Conservation (phyloP, 2,329 filamentous ascomycete genomes). For the Bipolaris victoriae region DNA sequence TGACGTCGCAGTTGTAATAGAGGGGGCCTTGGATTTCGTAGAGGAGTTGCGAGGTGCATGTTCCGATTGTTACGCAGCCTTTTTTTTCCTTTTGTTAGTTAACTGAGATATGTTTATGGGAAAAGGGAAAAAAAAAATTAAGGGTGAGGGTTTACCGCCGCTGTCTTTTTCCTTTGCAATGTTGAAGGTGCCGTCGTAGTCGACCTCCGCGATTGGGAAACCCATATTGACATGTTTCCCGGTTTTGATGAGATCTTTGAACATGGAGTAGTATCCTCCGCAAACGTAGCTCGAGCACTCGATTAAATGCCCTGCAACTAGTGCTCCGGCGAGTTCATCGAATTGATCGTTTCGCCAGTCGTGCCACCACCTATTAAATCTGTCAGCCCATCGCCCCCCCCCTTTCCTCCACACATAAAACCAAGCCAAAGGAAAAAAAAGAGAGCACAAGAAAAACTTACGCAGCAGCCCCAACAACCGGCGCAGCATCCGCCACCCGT, state of each 20-base stretch:
- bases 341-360: slow-evolving; percentile 53
- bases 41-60: slow-evolving; percentile 59
- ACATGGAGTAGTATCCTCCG: slow-evolving; percentile 47
- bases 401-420: too few relatives aligned
- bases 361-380: slow-evolving; percentile 57
- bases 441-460: slow-evolving; percentile 25
- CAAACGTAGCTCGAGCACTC: slow-evolving; percentile 49
- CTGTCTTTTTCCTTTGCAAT: slow-evolving; percentile 43
- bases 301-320: slow-evolving; percentile 51
- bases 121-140: too few relatives aligned
- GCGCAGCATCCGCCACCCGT: slow-evolving; percentile 36
- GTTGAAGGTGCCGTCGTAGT: slow-evolving; percentile 24
- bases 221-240: slow-evolving; percentile 44
- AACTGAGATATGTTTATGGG: too few relatives aligned
- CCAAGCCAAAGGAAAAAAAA: too few relatives aligned
- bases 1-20: slow-evolving; percentile 58
- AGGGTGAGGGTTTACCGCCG: slow-evolving; percentile 32
- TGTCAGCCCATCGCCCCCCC: slow-evolving; percentile 26
- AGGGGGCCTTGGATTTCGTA: slow-evolving; percentile 47
- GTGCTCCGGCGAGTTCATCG: slow-evolving; percentile 40
- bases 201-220: slow-evolving; percentile 34
- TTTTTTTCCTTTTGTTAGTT: neutral
- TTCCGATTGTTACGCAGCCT: slow-evolving; percentile 52
- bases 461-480: slow-evolving; percentile 56
- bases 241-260: slow-evolving; percentile 46